Evolutionary conservation across 208 protist genomes (phyloP).

Genomic region (Novymonas esmeraldas): DNA sequence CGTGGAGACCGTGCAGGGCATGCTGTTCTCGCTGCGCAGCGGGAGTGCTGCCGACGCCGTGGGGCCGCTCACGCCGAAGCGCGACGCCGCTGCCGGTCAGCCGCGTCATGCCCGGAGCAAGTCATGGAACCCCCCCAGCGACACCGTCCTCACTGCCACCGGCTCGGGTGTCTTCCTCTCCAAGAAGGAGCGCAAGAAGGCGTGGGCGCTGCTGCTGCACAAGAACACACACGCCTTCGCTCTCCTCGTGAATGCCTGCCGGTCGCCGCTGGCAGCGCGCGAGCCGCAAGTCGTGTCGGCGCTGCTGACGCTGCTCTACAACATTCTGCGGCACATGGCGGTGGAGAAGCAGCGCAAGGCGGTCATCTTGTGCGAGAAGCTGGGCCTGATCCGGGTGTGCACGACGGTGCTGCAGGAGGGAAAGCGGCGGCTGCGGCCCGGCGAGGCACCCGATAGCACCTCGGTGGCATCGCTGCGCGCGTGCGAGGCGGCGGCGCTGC

Average conservation of each 20-base stretch:
- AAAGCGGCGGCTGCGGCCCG: constrained; percentile 20
- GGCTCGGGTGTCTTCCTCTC: constrained; percentile 18
- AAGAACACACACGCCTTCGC: constrained; percentile 61
- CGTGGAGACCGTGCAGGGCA: constrained; percentile 22
- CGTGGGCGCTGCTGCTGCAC: constrained; percentile 57
- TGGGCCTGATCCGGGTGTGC: constrained; percentile 49
- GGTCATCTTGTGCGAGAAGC: constrained; percentile 51
- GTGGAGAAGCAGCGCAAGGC: constrained; percentile 38
- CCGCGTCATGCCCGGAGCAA: constrained; percentile 19
- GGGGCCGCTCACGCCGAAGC: constrained; percentile 6
- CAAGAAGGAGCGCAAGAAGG: constrained; percentile 30
- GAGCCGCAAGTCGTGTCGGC: constrained; percentile 40
- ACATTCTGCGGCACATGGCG: constrained; percentile 53
- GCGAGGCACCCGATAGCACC: not conserved
- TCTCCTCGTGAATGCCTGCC: constrained; percentile 48
- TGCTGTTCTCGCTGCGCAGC: constrained; percentile 31
- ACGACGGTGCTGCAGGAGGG: constrained; percentile 38
- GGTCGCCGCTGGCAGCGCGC: constrained; percentile 38
- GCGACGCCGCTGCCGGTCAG: not conserved
- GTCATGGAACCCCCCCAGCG: constrained; percentile 17
- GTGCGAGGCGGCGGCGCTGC: constrained; percentile 46
- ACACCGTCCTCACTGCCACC: constrained; percentile 1
- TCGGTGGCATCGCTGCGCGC: constrained; percentile 19
- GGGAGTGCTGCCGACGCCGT: constrained; percentile 7
- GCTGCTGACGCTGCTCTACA: constrained; percentile 72